Evolutionary conservation across 176 grass and related monocot species (phyloP).

Genomic region (Zea mays): Zm-B73-REFERENCE-NAM-5.0 NC_050097.1:11058001-11058500

Average conservation of each 20-base stretch:
- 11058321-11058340: neutral
- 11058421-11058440: too few relatives aligned
- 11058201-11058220: conserved; percentile 75
- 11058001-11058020: conserved; percentile 98
- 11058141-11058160: conserved; percentile 96
- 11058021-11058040: conserved; percentile 96
- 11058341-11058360: neutral
- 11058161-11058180: conserved; percentile 92
- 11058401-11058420: too few relatives aligned
- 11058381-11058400: too few relatives aligned
- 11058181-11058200: conserved; percentile 85
- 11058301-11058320: neutral
- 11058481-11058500: too few relatives aligned
- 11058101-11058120: neutral
- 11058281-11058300: too few relatives aligned
- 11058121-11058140: conserved; percentile 60
- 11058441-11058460: too few relatives aligned
- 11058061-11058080: neutral
- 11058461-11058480: too few relatives aligned
- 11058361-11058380: too few relatives aligned
- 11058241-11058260: conserved; percentile 70
- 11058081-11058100: neutral
- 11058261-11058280: conserved; percentile 23
- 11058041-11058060: conserved; percentile 96
- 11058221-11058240: conserved; percentile 91